Evolutionary conservation across 2,329 filamentous ascomycete species (phyloP).

Genomic region (Neopestalotiopsis rosae): DNA sequence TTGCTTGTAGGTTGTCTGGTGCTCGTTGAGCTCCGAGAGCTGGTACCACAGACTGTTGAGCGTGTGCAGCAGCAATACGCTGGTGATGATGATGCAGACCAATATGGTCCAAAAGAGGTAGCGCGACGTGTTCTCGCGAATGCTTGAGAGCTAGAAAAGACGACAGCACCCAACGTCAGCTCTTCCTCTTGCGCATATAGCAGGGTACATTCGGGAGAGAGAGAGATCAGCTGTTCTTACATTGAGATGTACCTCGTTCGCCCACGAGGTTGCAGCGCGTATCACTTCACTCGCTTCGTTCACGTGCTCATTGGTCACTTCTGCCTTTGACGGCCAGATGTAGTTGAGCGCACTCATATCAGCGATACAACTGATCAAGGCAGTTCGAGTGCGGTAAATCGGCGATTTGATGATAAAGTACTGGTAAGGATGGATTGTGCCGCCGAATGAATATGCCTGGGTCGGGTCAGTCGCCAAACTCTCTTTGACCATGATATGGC

Average conservation of each 20-base stretch:
- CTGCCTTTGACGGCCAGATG: not conserved
- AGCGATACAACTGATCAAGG: not conserved
- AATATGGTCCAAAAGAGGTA: conserved; percentile 20
- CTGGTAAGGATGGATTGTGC: not conserved
- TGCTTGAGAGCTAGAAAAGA: not conserved
- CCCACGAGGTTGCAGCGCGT: conserved; percentile 14
- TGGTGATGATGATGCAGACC: not conserved
- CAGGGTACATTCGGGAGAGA: no score
- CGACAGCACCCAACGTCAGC: no score
- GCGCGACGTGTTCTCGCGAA: conserved; percentile 16
- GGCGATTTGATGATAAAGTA: no score
- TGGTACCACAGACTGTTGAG: conserved; percentile 17
- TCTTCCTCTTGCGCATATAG: not conserved
- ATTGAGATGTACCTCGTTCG: conserved; percentile 13
- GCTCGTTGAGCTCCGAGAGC: conserved; percentile 17
- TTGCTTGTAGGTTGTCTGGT: conserved; percentile 14
- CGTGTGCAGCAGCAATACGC: conserved; percentile 6
- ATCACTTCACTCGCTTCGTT: conserved; percentile 7
- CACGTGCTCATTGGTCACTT: not conserved
- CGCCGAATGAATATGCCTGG: not conserved
- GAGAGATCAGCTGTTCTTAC: not conserved
- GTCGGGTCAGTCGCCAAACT: not conserved
- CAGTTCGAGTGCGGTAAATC: no score
- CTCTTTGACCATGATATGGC: not conserved
- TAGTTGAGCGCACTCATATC: not conserved